Conservation (phyloP, 2,329 filamentous ascomycete species). For the Xylariaceae sp. region DNA sequence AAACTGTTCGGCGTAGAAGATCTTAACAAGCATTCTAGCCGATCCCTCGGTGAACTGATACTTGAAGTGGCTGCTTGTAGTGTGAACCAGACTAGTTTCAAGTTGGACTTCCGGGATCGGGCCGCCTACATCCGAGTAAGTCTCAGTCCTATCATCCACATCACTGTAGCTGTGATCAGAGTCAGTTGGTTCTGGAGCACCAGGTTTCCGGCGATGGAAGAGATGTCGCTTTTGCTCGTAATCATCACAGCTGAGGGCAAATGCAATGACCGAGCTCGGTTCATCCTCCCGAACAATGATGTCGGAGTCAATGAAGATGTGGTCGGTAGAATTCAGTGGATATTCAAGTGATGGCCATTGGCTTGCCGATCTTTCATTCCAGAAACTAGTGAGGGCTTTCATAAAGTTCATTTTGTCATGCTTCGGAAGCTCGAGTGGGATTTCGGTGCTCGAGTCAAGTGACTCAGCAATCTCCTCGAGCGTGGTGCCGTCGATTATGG, state of each 20-base stretch:
- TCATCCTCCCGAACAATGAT: constrained; percentile 97
- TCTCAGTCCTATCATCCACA: constrained; percentile 27
- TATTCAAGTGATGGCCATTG: constrained; percentile 93
- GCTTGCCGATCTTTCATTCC: constrained; percentile 94
- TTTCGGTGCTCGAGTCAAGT: constrained; percentile 56
- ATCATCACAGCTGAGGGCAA: constrained; percentile 82
- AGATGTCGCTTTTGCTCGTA: constrained; percentile 72
- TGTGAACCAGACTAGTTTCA: constrained; percentile 77
- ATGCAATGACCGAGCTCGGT: constrained; percentile 91
- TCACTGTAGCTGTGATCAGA: constrained; percentile 3
- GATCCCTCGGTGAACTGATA: constrained; percentile 92
- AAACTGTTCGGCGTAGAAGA: constrained; percentile 97
- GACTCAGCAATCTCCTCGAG: constrained; percentile 60
- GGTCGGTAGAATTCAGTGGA: constrained; percentile 79
- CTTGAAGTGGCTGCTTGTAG: constrained; percentile 88
- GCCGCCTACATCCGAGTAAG: constrained; percentile 23
- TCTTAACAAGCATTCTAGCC: constrained; percentile 96
- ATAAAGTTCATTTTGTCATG: constrained; percentile 91
- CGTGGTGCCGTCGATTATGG: constrained; percentile 63
- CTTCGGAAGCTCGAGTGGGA: constrained; percentile 74
- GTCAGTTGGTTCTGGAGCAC: constrained; percentile 13
- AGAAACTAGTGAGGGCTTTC: constrained; percentile 96
- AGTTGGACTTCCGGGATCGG: constrained; percentile 60
- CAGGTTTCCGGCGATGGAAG: constrained; percentile 26
- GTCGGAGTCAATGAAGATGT: constrained; percentile 95